These are phyloP conservation scores for Kodamaea hsintzibuensis DNA, from an alignment of 805 yeast genomes.

Conservation along the genomic window DNA sequence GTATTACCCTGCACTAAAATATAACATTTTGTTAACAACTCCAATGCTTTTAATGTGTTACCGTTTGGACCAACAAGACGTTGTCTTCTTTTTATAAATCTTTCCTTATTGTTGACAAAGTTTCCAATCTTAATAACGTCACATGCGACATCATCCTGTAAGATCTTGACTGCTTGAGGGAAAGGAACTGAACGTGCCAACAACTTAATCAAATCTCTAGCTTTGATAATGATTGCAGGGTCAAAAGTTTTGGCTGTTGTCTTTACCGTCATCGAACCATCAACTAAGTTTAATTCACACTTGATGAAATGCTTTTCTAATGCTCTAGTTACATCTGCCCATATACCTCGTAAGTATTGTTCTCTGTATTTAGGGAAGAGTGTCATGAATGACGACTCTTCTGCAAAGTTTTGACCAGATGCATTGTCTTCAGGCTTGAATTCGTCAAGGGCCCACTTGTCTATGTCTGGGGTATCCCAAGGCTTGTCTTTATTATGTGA, in stretches of 20 bases:
- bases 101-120: slow-evolving; percentile 83
- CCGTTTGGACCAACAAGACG: slow-evolving; percentile 96
- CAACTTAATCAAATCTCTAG: slow-evolving; percentile 90
- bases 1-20: slow-evolving; percentile 97
- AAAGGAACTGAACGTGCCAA: slow-evolving; percentile 95
- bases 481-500: slow-evolving; percentile 95
- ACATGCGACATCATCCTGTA: slow-evolving; percentile 92
- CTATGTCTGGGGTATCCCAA: slow-evolving; percentile 95
- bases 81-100: slow-evolving; percentile 94
- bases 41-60: slow-evolving; percentile 93
- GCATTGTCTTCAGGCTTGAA: slow-evolving; percentile 88
- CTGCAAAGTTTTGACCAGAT: slow-evolving; percentile 87
- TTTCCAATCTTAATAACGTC: slow-evolving; percentile 95
- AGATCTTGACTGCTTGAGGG: slow-evolving; percentile 90
- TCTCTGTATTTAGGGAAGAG: slow-evolving; percentile 97
- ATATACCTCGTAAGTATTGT: slow-evolving; percentile 78
- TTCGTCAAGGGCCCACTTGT: slow-evolving; percentile 88
- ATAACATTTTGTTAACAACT: slow-evolving; percentile 91
- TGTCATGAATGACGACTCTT: slow-evolving; percentile 93
- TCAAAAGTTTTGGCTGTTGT: slow-evolving; percentile 95
- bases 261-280: slow-evolving; percentile 95
- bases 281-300: slow-evolving; percentile 87
- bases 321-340: slow-evolving; percentile 90
- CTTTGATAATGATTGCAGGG: slow-evolving; percentile 90
- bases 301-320: slow-evolving; percentile 72